phyloP scores from a whole-genome alignment of 768 basidiomycete species.

The Xerocomellus chrysenteron region DNA sequence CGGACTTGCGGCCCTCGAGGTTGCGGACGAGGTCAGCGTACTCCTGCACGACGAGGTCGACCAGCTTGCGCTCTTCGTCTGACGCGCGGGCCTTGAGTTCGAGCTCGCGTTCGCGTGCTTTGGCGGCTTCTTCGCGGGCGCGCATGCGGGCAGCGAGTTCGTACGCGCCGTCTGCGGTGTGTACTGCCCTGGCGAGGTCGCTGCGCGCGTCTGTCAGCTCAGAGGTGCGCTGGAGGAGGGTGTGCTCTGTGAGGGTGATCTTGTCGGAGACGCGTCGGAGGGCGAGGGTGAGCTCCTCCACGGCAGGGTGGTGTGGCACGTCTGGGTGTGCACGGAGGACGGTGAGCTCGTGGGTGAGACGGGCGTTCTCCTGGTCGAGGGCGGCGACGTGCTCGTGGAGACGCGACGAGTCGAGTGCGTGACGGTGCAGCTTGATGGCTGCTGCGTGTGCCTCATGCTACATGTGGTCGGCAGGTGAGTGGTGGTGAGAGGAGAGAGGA shows the following conservation, averaged over 20 bases:
- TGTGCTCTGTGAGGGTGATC: constrained; percentile 57
- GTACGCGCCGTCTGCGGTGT: constrained; percentile 51
- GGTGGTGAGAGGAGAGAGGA: accelerated
- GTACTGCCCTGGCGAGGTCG: constrained; percentile 43
- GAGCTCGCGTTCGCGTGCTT: constrained; percentile 48
- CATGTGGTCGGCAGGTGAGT: not conserved
- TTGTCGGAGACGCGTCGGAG: constrained; percentile 69
- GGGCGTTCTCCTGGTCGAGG: constrained; percentile 60
- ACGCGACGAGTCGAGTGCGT: constrained; percentile 50
- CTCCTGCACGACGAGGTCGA: constrained; percentile 64
- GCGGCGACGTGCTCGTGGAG: constrained; percentile 17
- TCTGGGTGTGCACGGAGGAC: constrained; percentile 56
- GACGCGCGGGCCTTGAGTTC: constrained; percentile 44
- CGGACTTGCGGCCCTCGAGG: constrained; percentile 49
- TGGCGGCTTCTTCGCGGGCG: constrained; percentile 53
- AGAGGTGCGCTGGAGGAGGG: constrained; percentile 47
- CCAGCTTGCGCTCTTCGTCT: constrained; percentile 59
- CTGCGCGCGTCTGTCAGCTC: constrained; percentile 45
- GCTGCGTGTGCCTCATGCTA: constrained; percentile 70
- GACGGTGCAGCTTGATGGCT: constrained; percentile 65
- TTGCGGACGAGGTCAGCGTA: constrained; percentile 74
- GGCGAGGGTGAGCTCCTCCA: constrained; percentile 60
- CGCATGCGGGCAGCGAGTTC: constrained; percentile 53
- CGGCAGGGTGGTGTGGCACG: constrained; percentile 37
- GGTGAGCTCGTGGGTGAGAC: constrained; percentile 53